Conservation (phyloP, 768 basidiomycete species). For the Phlebiopsis gigantea region DNA sequence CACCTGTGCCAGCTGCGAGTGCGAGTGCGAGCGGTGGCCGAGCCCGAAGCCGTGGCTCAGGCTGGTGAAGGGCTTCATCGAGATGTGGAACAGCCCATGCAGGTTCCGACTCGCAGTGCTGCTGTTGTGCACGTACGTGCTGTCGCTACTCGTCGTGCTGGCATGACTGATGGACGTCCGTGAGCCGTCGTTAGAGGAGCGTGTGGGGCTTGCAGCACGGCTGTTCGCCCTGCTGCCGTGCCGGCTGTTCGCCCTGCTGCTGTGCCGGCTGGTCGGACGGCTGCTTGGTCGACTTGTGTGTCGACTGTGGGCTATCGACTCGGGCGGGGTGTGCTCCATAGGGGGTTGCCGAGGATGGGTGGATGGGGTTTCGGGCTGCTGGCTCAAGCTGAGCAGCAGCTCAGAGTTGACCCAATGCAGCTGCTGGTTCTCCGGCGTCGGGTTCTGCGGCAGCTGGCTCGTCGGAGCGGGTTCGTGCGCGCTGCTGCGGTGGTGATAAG, state of each 20-base stretch:
- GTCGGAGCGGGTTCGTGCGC: constrained; percentile 2
- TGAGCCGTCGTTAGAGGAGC: constrained; percentile 17
- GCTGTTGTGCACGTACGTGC: constrained; percentile 48
- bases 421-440: constrained; percentile 35
- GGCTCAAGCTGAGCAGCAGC: constrained; percentile 61
- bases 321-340: constrained; percentile 20
- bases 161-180: constrained; percentile 11
- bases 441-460: constrained; percentile 28
- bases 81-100: constrained; percentile 47
- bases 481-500: not conserved
- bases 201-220: constrained; percentile 55
- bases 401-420: constrained; percentile 86
- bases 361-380: constrained; percentile 28
- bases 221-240: constrained; percentile 21
- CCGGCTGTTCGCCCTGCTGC: constrained; percentile 12
- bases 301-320: constrained; percentile 23
- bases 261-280: constrained; percentile 26
- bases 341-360: constrained; percentile 13
- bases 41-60: constrained; percentile 40
- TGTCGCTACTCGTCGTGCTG: constrained; percentile 25
- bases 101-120: constrained; percentile 45
- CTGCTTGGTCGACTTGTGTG: constrained; percentile 22
- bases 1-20: constrained; percentile 14
- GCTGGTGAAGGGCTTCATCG: constrained; percentile 59
- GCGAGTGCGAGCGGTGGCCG: constrained; percentile 31